Evolutionary conservation across 2,329 filamentous ascomycete genomes (phyloP), one percentile per base, ranked within the genome.

Genomic region (Parastagonospora nodorum): DNA sequence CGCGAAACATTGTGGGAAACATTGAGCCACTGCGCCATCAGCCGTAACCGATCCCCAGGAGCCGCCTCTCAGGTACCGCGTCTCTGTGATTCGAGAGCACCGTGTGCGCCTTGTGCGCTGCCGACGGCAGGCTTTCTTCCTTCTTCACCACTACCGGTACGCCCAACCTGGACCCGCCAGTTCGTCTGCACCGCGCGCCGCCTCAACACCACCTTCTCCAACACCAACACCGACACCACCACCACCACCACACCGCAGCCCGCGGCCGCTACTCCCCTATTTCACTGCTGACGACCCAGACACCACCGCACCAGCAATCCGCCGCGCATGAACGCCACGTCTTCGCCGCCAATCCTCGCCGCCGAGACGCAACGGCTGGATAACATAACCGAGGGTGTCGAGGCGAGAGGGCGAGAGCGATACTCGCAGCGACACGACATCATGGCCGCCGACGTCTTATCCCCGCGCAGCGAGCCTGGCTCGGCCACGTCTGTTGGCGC

Each of bases 401-500:
- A 57, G 40, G 60, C 61, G 46, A 60, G 57, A 51, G 59, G 55
- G 50, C 61, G 58, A 32, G 54, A 63, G 40, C 51, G 44, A 47
- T 46, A 60, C 28, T 60, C 57, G 30, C 53, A 63, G 40, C 51
- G 44, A 46, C 48, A 60, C 28, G 50, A 63, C 44, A 59, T 55
- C 52, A 75, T 75, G 73, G 73, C 72, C 27, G 71, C 71, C 56
- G 67, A 73, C 49, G 68, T 74, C 24, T 57, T 73, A 50, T 73
- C 71, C 7, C 70, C 67, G 31, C 55, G 69, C 35, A 70, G 64
- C 50, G 66, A 71, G 47, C 60, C 71, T 24, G 58, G 53, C 50
- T 64, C 69, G 44, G 35, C 64, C 38, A 54, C 62, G 50, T 66
- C 71, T 32, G 55, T 66, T 24, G 72, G 67, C 56, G 60, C 75